Evolutionary conservation across 1,139 yeast species (phyloP).

Genomic region (Candida smagusa): DNA sequence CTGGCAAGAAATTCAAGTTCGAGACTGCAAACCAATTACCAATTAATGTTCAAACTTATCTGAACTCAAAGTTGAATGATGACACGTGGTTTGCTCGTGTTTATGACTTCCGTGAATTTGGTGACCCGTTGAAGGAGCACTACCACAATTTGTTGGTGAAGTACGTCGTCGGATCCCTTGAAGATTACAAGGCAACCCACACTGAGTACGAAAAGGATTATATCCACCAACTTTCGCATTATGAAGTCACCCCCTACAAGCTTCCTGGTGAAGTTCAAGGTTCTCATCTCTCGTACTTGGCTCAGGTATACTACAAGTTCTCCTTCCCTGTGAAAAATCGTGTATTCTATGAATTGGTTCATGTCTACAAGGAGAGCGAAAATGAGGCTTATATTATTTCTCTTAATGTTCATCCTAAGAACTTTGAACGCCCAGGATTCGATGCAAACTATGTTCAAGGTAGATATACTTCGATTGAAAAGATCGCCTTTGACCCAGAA

Average conservation of each 20-base stretch:
- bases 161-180: constrained; percentile 18
- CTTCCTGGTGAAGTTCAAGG: constrained; percentile 10
- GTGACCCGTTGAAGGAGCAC: constrained; percentile 12
- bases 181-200: constrained; percentile 24
- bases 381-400: constrained; percentile 49
- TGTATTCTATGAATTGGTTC: constrained; percentile 59
- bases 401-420: constrained; percentile 38
- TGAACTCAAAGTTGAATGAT: constrained; percentile 14
- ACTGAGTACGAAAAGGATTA: constrained; percentile 34
- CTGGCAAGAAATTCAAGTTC: constrained; percentile 12
- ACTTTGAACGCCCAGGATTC: constrained; percentile 12
- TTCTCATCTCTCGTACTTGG: constrained; percentile 16
- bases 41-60: constrained; percentile 15
- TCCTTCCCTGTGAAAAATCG: constrained; percentile 48
- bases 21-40: constrained; percentile 9
- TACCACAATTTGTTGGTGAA: constrained; percentile 13
- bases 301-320: constrained; percentile 43
- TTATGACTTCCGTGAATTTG: constrained; percentile 16
- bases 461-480: constrained; percentile 59
- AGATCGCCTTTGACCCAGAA: constrained; percentile 36
- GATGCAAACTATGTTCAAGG: constrained; percentile 33
- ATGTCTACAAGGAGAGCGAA: constrained; percentile 33
- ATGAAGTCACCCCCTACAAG: constrained; percentile 16
- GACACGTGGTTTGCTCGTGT: constrained; percentile 22
- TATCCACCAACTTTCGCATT: constrained; percentile 28